Percentiles rank a stretch among this genome's conserved stretches.
phyloP scores from a whole-genome alignment of 495 filamentous ascomycete species.

The Diplogelasinospora grovesii region DNA sequence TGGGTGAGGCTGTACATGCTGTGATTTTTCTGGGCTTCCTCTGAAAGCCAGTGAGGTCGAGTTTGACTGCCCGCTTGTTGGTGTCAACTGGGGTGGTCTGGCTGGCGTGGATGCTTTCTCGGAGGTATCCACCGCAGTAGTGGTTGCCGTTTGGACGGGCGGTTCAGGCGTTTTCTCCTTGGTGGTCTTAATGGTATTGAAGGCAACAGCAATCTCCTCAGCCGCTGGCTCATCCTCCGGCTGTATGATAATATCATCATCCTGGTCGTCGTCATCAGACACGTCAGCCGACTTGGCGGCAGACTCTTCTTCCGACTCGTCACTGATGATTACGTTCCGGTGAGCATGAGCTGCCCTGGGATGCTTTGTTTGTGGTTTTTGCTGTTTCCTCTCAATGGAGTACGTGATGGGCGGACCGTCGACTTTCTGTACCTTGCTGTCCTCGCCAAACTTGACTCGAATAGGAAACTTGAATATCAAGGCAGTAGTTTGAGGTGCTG shows the following conservation, averaged over 20 bases:
- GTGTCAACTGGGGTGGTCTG: conserved; percentile 17
- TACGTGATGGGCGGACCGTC: conserved; percentile 15
- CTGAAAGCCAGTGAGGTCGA: conserved; percentile 43
- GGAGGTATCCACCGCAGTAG: background rate
- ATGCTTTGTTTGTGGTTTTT: too few species aligned
- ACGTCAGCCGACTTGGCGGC: background rate
- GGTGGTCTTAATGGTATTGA: background rate
- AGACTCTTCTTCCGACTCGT: conserved; percentile 13
- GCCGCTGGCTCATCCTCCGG: conserved; percentile 18
- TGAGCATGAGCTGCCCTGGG: conserved; percentile 19
- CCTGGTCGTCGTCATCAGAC: conserved; percentile 1
- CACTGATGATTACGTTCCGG: conserved; percentile 24
- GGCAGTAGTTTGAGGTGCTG: conserved; percentile 37
- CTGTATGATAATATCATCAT: conserved; percentile 8
- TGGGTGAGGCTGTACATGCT: conserved; percentile 22
- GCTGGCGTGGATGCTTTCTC: conserved; percentile 2
- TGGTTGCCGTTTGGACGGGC: conserved; percentile 1
- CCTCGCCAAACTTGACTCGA: conserved; percentile 22
- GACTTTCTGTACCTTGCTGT: conserved; percentile 21
- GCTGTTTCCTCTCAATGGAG: conserved; percentile 11
- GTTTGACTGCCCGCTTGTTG: conserved; percentile 23
- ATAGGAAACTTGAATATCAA: conserved; percentile 60
- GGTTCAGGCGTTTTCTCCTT: too few species aligned
- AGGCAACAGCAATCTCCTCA: conserved; percentile 26
- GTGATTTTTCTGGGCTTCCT: conserved; percentile 46